A percentile compares a stretch with the other conserved stretches of the same genome.
These are phyloP conservation scores for Pleodorina starrii DNA, from an alignment of 139 green algal genomes.

Conservation along the genomic window DNA sequence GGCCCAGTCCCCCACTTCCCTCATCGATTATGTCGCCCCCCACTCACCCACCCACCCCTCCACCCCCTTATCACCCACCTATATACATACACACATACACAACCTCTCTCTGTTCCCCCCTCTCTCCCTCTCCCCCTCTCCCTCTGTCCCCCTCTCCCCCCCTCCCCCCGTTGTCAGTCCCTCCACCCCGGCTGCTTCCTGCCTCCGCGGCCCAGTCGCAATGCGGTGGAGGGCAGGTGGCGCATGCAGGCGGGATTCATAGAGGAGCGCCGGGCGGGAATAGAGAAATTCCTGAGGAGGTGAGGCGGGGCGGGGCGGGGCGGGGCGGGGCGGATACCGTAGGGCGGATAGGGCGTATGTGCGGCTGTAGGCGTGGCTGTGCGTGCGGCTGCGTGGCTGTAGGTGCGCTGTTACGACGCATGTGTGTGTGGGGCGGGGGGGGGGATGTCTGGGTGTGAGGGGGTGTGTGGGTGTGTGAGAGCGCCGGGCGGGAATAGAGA, in stretches of 20 bases:
- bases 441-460: not conserved
- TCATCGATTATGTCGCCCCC: too few species aligned
- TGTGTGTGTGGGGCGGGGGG: too few species aligned
- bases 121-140: not conserved
- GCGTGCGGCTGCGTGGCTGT: too few species aligned
- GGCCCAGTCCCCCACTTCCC: too few species aligned
- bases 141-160: not conserved
- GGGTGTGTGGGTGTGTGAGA: conserved; percentile 34
- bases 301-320: not conserved
- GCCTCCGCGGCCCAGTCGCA: conserved; percentile 80
- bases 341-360: too few species aligned
- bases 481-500: conserved; percentile 79
- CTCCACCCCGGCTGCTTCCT: conserved; percentile 79
- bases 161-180: conserved; percentile 26
- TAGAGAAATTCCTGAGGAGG: conserved; percentile 87
- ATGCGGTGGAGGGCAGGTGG: conserved; percentile 75
- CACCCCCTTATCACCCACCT: not conserved
- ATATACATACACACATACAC: not conserved
- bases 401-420: too few species aligned
- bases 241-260: conserved; percentile 81
- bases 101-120: not conserved
- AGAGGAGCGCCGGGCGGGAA: conserved; percentile 75
- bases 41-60: not conserved
- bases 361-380: too few species aligned
- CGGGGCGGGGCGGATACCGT: too few species aligned